Evolutionary conservation across 257 asterid genomes (phyloP).

Genomic region (Fraxinus excelsior): DNA sequence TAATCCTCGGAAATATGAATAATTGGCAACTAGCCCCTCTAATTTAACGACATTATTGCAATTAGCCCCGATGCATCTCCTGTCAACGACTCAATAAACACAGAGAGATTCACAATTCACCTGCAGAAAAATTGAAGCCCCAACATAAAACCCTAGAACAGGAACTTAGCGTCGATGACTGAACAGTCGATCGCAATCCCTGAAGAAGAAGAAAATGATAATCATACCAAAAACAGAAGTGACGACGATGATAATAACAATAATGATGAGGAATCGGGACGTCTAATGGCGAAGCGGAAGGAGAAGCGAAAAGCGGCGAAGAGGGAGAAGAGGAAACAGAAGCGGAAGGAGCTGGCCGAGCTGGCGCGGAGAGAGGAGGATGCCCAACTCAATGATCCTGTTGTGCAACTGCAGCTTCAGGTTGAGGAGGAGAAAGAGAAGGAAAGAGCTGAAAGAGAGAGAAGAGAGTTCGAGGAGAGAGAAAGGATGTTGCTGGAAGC

Average conservation of each 20-base stretch:
- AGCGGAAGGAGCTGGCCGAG: conserved; percentile 80
- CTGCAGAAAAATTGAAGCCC: not conserved
- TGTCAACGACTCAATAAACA: not conserved
- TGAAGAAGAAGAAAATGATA: conserved; percentile 18
- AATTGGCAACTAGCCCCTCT: not conserved
- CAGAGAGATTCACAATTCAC: not conserved
- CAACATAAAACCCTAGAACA: not conserved
- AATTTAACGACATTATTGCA: not conserved
- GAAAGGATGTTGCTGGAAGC: conserved; percentile 74
- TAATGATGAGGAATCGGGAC: conserved; percentile 15
- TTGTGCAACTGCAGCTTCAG: conserved; percentile 66
- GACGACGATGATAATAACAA: not conserved
- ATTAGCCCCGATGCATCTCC: not conserved
- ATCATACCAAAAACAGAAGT: not conserved
- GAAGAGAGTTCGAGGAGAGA: conserved; percentile 75
- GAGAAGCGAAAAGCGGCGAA: conserved; percentile 76
- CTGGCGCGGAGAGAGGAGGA: conserved; percentile 67
- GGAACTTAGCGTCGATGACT: conserved; percentile 32
- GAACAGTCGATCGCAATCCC: conserved; percentile 22
- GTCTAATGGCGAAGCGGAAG: conserved; percentile 48
- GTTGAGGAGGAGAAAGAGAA: conserved; percentile 77
- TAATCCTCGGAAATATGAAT: no score
- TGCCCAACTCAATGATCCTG: conserved; percentile 69
- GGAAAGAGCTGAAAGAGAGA: conserved; percentile 62
- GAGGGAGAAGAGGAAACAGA: conserved; percentile 88